Percentiles rank a stretch among this genome's conserved stretches.
These are phyloP conservation scores for Cadophora malorum DNA, from an alignment of 2,329 filamentous ascomycete species.

Conservation along the genomic window DNA sequence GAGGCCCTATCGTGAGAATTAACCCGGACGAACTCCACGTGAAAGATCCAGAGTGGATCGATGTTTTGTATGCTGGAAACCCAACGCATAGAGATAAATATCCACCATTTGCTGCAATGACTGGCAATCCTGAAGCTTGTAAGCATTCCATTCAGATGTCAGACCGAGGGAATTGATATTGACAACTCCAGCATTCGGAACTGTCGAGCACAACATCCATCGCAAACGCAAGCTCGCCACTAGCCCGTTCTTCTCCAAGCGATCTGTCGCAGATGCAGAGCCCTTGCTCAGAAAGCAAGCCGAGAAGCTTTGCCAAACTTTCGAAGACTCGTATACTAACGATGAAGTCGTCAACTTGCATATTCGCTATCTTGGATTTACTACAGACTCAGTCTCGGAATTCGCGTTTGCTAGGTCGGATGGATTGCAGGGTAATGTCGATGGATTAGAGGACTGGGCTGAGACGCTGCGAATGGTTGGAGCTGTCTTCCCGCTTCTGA, in stretches of 20 bases:
- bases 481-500: slow-evolving; percentile 21
- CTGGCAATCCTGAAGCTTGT: slow-evolving; percentile 24
- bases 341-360: slow-evolving; percentile 27
- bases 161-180: neutral
- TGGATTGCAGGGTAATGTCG: slow-evolving; percentile 22
- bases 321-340: slow-evolving; percentile 11
- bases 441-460: slow-evolving; percentile 24
- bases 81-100: slow-evolving; percentile 32
- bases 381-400: slow-evolving; percentile 26
- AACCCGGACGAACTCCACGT: slow-evolving; percentile 43
- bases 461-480: slow-evolving; percentile 26
- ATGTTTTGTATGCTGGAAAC: slow-evolving; percentile 36
- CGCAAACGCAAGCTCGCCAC: slow-evolving; percentile 30
- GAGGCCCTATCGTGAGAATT: slow-evolving; percentile 40
- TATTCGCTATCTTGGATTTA: slow-evolving; percentile 22
- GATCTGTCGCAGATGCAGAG: slow-evolving; percentile 26
- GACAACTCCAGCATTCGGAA: slow-evolving; percentile 27
- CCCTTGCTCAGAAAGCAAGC: slow-evolving; percentile 28
- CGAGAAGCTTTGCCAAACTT: slow-evolving; percentile 23
- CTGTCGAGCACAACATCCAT: slow-evolving; percentile 32
- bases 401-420: slow-evolving; percentile 19
- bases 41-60: slow-evolving; percentile 40
- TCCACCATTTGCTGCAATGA: slow-evolving; percentile 24
- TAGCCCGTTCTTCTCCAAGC: slow-evolving; percentile 34
- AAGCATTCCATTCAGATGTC: neutral